A percentile compares a stretch with the other conserved stretches of the same genome.
Evolutionary conservation across 2,329 filamentous ascomycete species (phyloP).

Genomic region (Stemphylium lycopersici): DNA sequence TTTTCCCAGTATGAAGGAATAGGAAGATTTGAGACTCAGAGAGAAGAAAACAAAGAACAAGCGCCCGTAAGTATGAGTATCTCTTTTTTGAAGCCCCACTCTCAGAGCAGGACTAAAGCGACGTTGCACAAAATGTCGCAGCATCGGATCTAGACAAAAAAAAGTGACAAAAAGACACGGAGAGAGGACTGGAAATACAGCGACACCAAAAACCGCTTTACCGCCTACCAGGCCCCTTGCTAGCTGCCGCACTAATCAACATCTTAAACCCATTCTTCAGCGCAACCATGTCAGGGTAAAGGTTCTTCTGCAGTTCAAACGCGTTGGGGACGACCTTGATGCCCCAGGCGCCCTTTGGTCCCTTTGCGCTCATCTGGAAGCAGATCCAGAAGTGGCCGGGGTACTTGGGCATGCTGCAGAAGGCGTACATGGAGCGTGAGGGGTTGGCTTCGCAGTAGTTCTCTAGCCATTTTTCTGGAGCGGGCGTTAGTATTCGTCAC

Average conservation of each 20-base stretch:
- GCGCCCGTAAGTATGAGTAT: neutral
- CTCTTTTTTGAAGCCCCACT: too few relatives aligned
- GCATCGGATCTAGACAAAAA: too few relatives aligned
- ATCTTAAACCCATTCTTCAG: conserved; percentile 98
- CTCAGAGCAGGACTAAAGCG: too few relatives aligned
- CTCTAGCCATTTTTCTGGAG: conserved; percentile 86
- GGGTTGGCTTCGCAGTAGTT: conserved; percentile 97
- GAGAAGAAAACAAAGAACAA: neutral
- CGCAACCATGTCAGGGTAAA: conserved; percentile 93
- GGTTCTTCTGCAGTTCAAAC: conserved; percentile 85
- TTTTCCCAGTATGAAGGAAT: neutral
- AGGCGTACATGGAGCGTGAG: conserved; percentile 89
- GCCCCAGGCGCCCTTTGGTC: conserved; percentile 76
- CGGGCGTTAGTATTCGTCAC: conserved; percentile 14
- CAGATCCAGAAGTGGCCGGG: conserved; percentile 95
- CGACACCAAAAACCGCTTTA: neutral
- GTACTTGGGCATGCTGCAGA: conserved; percentile 91
- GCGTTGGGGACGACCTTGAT: conserved; percentile 93
- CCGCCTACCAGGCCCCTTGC: conserved; percentile 17
- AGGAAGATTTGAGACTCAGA: too few relatives aligned
- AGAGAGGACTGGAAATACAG: too few relatives aligned
- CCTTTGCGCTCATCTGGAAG: conserved; percentile 86
- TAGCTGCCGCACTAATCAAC: conserved; percentile 59
- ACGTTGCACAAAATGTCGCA: too few relatives aligned
- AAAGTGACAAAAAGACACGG: neutral